Evolutionary conservation across 257 asterid genomes (phyloP).

Genomic region (Perilla frutescens): DNA sequence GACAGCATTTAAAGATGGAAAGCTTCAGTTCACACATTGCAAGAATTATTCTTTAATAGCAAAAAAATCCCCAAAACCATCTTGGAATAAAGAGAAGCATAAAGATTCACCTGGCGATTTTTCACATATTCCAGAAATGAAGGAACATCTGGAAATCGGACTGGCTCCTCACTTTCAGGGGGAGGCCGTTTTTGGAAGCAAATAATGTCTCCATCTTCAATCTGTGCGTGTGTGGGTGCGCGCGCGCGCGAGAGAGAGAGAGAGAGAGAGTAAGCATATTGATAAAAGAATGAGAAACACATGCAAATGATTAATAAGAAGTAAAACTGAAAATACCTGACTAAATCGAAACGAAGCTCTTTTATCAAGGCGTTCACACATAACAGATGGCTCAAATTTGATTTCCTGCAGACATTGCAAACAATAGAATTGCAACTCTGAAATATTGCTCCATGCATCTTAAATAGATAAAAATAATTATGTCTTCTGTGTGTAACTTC

Average conservation of each 20-base stretch:
- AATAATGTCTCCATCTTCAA: slow-evolving; percentile 97
- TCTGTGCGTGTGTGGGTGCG: slow-evolving; percentile 41
- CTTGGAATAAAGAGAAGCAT: neutral
- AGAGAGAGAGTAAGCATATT: neutral
- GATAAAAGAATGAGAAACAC: slow-evolving; percentile 17
- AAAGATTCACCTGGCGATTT: slow-evolving; percentile 81
- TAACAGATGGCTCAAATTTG: slow-evolving; percentile 90
- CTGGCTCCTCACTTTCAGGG: slow-evolving; percentile 65
- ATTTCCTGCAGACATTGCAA: slow-evolving; percentile 66
- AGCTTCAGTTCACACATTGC: slow-evolving; percentile 7
- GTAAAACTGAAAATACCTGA: slow-evolving; percentile 58
- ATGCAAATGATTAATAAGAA: slow-evolving; percentile 6
- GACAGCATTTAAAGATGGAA: slow-evolving; percentile 6
- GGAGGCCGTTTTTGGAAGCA: slow-evolving; percentile 84
- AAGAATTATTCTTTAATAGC: slow-evolving; percentile 6
- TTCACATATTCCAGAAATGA: slow-evolving; percentile 88
- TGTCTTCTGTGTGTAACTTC: slow-evolving; percentile 8
- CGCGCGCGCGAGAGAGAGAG: neutral
- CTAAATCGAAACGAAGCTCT: slow-evolving; percentile 76
- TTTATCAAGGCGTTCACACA: slow-evolving; percentile 94
- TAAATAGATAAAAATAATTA: slow-evolving; percentile 25
- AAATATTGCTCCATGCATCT: slow-evolving; percentile 22
- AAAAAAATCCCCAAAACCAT: slow-evolving; percentile 3
- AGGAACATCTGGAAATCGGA: slow-evolving; percentile 85
- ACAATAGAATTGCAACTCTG: slow-evolving; percentile 19